Percentiles rank a stretch among this genome's conserved stretches.
phyloP scores from a whole-genome alignment of 75 land plant species.

The Isoetes taiwanensis region DNA sequence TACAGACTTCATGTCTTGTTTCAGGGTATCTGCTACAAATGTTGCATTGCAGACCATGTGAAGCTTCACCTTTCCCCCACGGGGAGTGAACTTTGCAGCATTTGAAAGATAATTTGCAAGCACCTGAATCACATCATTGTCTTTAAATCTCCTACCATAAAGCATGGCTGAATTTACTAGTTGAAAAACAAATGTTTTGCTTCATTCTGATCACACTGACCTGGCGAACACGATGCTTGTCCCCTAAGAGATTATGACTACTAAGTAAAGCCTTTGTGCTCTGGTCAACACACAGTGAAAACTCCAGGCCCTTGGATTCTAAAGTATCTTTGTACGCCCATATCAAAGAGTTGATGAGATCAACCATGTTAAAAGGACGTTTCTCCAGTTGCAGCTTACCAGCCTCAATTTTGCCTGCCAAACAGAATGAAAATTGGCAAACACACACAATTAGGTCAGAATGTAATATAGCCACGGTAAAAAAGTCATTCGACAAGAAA shows the following conservation, averaged over 20 bases:
- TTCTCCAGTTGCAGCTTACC: constrained; percentile 25
- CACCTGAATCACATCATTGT: too few relatives aligned
- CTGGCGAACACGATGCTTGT: constrained; percentile 34
- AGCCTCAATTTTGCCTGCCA: constrained; percentile 34
- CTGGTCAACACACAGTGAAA: constrained; percentile 26
- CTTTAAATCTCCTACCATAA: too few relatives aligned
- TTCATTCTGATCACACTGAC: too few relatives aligned
- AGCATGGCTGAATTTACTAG: not conserved
- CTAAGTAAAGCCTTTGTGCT: constrained; percentile 15
- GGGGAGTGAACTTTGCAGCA: constrained; percentile 34
- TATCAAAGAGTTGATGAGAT: constrained; percentile 21
- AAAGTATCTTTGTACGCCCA: constrained; percentile 37
- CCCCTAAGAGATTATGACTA: constrained; percentile 22
- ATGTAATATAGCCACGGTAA: not conserved
- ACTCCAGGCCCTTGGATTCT: constrained; percentile 19
- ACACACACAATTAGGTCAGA: not conserved
- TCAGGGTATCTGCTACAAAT: too few relatives aligned
- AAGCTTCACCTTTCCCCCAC: constrained; percentile 29
- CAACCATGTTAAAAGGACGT: constrained; percentile 30
- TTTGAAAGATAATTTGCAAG: constrained; percentile 33
- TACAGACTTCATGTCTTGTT: too few relatives aligned
- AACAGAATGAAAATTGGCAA: not conserved
- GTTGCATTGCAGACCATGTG: not conserved
- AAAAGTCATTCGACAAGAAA: not conserved
- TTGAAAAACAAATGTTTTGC: not conserved